Evolutionary conservation across 768 basidiomycete species (phyloP).

Genomic region (Rhodotorula paludigena): DNA sequence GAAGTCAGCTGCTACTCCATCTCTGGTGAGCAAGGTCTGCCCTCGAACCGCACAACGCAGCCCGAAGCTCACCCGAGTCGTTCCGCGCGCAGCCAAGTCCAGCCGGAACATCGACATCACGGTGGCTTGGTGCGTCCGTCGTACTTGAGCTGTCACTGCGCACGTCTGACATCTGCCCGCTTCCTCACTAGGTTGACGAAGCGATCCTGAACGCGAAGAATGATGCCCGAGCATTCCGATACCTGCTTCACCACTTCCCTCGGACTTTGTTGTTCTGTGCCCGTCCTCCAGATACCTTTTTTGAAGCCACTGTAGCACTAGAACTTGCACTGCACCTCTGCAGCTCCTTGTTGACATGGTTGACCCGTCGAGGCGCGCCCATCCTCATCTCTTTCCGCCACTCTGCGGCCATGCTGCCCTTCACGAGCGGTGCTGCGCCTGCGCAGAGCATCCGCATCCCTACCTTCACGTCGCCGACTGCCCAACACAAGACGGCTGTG

Average conservation of each 20-base stretch:
- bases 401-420: neutral
- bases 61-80: too few relatives aligned
- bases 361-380: neutral
- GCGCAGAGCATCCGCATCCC: constrained; percentile 11
- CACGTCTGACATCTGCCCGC: too few relatives aligned
- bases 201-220: too few relatives aligned
- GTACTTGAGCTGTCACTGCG: too few relatives aligned
- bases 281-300: too few relatives aligned
- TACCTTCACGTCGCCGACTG: constrained; percentile 7
- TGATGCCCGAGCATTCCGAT: too few relatives aligned
- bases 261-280: too few relatives aligned
- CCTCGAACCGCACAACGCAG: too few relatives aligned
- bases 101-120: constrained; percentile 35
- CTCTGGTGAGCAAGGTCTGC: constrained; percentile 7
- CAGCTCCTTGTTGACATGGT: neutral
- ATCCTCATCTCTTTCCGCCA: neutral
- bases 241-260: too few relatives aligned
- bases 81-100: constrained; percentile 21
- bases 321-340: too few relatives aligned
- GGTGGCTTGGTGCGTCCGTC: constrained; percentile 17
- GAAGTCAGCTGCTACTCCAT: constrained; percentile 36
- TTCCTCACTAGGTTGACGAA: too few relatives aligned
- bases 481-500: neutral
- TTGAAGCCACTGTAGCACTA: too few relatives aligned
- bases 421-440: neutral